Evolutionary conservation across 129 eudicot species (phyloP).

Genomic region (Arctium minus): DNA sequence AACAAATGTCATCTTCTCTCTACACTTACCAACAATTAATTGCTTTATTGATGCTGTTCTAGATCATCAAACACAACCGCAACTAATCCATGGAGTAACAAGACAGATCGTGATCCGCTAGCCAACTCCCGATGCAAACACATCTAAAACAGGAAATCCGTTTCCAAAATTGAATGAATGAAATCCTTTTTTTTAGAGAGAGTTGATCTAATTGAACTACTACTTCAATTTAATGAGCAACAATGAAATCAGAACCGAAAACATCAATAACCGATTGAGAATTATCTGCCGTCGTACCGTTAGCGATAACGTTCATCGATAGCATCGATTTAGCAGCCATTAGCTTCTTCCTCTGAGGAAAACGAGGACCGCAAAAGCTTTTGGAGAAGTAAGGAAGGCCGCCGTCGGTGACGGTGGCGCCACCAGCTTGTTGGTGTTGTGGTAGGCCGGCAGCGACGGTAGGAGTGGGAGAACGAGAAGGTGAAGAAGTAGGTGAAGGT

Average conservation of each 20-base stretch:
- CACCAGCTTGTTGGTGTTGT: conserved; percentile 8
- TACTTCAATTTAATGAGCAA: conserved; percentile 32
- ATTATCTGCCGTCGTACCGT: conserved; percentile 13
- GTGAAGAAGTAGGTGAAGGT: conserved; percentile 24
- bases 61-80: conserved; percentile 1
- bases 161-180: background rate
- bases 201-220: background rate
- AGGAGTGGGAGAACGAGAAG: conserved; percentile 10
- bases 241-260: conserved; percentile 33
- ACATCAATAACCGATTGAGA: conserved; percentile 36
- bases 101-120: no score
- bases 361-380: conserved; percentile 38
- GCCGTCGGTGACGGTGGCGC: conserved; percentile 2
- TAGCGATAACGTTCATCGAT: conserved; percentile 12
- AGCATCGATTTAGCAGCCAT: conserved; percentile 37
- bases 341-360: conserved; percentile 51
- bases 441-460: background rate
- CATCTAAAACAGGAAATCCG: background rate
- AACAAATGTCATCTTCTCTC: background rate
- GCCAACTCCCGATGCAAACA: no score
- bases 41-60: conserved; percentile 12
- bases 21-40: conserved; percentile 22
- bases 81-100: background rate
- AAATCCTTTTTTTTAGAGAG: conserved; percentile 4
- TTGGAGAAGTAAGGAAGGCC: conserved; percentile 27